Evolutionary conservation across 1,284 basidiomycete genomes (phyloP).

Genomic region (Ganoderma resinaceum): DNA sequence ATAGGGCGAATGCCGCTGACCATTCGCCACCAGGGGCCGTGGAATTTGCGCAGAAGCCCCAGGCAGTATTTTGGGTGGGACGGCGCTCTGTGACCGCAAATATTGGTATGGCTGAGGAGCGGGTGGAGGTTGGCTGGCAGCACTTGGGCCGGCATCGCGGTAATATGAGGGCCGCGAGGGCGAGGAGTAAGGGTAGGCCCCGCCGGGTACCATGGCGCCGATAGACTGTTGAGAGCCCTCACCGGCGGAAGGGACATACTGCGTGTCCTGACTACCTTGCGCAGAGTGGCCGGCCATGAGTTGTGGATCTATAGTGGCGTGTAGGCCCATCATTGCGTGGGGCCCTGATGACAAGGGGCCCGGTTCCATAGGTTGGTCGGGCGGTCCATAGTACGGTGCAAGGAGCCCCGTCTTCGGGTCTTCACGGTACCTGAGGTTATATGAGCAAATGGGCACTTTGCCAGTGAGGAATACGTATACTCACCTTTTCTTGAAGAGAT

Average conservation of each 20-base stretch:
- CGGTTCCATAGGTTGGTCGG: constrained; percentile 13
- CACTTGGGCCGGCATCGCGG: constrained; percentile 10
- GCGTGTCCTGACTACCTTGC: background rate
- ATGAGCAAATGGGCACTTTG: background rate
- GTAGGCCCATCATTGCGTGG: constrained; percentile 21
- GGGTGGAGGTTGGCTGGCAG: background rate
- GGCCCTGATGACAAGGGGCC: constrained; percentile 10
- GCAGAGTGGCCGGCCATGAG: constrained; percentile 19
- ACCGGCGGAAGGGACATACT: constrained; percentile 8
- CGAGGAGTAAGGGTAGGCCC: constrained; percentile 15
- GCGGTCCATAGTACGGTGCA: constrained; percentile 31
- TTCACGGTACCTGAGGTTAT: constrained; percentile 26
- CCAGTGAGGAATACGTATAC: background rate
- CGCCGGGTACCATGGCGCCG: constrained; percentile 1
- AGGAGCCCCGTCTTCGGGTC: constrained; percentile 38
- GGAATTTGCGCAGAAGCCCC: background rate
- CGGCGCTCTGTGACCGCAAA: constrained; percentile 18
- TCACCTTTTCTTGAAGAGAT: constrained; percentile 68
- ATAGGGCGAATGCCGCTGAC: constrained; percentile 10
- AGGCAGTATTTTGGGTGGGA: constrained; percentile 4
- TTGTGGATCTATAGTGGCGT: constrained; percentile 29
- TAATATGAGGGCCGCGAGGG: constrained; percentile 16
- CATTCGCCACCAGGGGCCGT: background rate
- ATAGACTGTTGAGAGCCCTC: constrained; percentile 20
- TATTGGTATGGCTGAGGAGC: constrained; percentile 17